Base-by-base conservation (phyloP, 2,329 filamentous ascomycete genomes). In the Beauveria sp. region DNA sequence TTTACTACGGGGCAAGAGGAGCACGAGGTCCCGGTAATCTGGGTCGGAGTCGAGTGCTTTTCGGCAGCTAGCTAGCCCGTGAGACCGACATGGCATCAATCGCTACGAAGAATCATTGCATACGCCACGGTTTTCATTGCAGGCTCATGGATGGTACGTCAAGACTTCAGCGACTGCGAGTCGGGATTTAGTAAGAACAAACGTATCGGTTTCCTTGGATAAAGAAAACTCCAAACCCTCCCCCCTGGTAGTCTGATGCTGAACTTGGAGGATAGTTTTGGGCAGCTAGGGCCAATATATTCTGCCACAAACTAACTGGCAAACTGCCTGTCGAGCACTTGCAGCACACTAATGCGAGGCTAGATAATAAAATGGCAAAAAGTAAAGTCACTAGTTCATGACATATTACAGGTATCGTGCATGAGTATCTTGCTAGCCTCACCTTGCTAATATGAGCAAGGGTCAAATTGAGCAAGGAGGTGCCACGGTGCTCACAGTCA, bases 281-380 rank as follows among this genome's bases (percentile, higher is more conserved):
- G 22, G 22, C 22, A 24, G 22, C 22, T 24, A 24, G 22, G 40
- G 22, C 31, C 10, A 12, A 14, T 26, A 8, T 14, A 16, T 40
- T 57, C 40, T 42, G 40, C 40, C 40, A 9, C 16, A 48, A 48
- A 12, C 22, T 48, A 12, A 48, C 49, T 28, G 31, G 14, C 31
- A 51, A 12, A 43, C 28, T 28, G 22, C 22, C 20, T 28, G 31
- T 51, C 34, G 34, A 59, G 20, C 46, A 51, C 46, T 59, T 38
- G 58, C 58, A 54, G 40, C 26, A 54, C 42, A 54, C 58, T 61
- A 61, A 54, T 61, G 58, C 58, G 50, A 61, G 50, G 42, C 58
- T 53, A 54, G 58, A 34, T 34, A 34, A 34, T 34, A 34, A 34
- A 34, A 34, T 34, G 31, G 31, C 31, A 34, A 34, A 5, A 34